phyloP scores from a whole-genome alignment of 306 rosid genomes.

The Trifolium fragiferum region DNA sequence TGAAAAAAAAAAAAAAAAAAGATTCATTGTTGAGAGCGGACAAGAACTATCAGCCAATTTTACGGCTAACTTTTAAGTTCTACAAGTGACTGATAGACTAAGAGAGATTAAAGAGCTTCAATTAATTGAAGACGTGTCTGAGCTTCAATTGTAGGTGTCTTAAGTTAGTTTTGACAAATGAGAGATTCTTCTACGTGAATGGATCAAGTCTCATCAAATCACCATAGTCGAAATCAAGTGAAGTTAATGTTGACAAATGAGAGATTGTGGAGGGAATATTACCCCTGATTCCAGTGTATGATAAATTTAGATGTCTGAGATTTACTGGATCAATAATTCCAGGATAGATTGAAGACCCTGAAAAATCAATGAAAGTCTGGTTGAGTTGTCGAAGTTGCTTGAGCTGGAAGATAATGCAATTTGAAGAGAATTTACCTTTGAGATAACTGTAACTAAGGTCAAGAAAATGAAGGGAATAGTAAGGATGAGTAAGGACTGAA shows the following conservation, averaged over 20 bases:
- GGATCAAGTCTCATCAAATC: neutral
- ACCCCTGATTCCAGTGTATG: neutral
- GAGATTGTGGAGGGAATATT: constrained; percentile 42
- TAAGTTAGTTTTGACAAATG: constrained; percentile 19
- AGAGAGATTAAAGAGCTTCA: constrained; percentile 29
- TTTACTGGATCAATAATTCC: no score
- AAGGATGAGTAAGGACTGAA: no score
- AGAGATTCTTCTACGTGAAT: constrained; percentile 35
- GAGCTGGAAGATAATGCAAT: no score
- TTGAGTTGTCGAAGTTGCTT: no score
- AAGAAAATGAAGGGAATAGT: no score
- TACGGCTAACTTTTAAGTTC: neutral
- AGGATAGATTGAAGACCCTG: no score
- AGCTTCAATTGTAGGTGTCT: neutral
- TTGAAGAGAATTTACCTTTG: no score
- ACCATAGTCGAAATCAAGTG: constrained; percentile 18
- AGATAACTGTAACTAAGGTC: no score
- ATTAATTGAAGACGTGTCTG: constrained; percentile 9
- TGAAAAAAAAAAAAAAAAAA: constrained; percentile 6
- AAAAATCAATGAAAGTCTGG: no score
- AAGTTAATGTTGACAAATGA: constrained; percentile 40
- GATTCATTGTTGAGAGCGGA: no score
- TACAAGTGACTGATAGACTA: neutral
- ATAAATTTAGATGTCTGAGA: no score
- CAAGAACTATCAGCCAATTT: neutral